Conservation (phyloP, 2,329 filamentous ascomycete species). For the Drechslerella coelobrocha region DNA sequence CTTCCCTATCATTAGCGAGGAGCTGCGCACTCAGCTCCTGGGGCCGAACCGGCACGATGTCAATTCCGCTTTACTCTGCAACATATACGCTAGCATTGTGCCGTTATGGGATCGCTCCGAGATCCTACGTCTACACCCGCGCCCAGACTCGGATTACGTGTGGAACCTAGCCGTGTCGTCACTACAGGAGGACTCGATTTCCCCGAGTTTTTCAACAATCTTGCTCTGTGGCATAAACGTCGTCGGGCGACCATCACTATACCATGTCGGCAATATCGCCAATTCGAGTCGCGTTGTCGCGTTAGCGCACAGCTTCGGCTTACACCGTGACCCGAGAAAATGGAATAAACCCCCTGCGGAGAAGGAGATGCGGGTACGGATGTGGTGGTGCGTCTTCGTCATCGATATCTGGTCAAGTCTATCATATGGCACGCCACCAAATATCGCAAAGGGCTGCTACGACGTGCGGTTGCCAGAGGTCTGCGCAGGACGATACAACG, state of each 20-base stretch:
- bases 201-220: constrained; percentile 67
- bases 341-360: constrained; percentile 65
- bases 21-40: constrained; percentile 49
- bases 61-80: constrained; percentile 64
- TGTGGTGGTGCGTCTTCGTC: constrained; percentile 67
- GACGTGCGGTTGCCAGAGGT: constrained; percentile 62
- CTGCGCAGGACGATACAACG: constrained; percentile 40
- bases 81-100: constrained; percentile 66
- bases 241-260: constrained; percentile 67
- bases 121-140: constrained; percentile 60
- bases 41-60: constrained; percentile 25
- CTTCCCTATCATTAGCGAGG: constrained; percentile 68
- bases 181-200: constrained; percentile 67
- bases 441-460: constrained; percentile 61
- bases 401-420: constrained; percentile 66
- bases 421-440: constrained; percentile 64
- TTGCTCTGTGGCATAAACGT: constrained; percentile 67
- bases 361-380: constrained; percentile 63
- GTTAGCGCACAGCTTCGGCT: constrained; percentile 64
- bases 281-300: constrained; percentile 64
- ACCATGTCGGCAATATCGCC: constrained; percentile 66
- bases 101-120: constrained; percentile 66
- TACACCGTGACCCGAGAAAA: constrained; percentile 64
- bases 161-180: constrained; percentile 70
- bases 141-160: constrained; percentile 67